Percentiles rank a stretch among this genome's conserved stretches.
These are phyloP conservation scores for Marsdenia floribunda DNA, from an alignment of 257 asterid species.

Conservation along the genomic window DNA sequence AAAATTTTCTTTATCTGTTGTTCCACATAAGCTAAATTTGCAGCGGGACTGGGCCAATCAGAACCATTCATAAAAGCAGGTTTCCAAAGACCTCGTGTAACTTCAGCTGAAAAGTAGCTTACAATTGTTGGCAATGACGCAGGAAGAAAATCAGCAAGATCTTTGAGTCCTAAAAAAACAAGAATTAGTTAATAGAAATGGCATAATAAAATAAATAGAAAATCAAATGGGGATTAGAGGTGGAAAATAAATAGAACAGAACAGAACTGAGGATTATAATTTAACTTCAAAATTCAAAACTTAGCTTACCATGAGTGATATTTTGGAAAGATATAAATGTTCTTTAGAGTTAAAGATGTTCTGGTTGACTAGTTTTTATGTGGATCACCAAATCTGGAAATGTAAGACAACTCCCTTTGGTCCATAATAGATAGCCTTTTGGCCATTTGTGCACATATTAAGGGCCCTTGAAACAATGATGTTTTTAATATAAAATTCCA, in stretches of 20 bases:
- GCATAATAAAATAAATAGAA: slow-evolving; percentile 10
- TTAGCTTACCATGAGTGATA: not conserved
- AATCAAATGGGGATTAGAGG: not conserved
- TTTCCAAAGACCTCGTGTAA: slow-evolving; percentile 93
- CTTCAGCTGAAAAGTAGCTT: slow-evolving; percentile 94
- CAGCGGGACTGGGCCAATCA: slow-evolving; percentile 99
- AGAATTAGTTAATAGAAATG: slow-evolving; percentile 8
- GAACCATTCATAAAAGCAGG: slow-evolving; percentile 97
- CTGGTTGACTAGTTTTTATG: not conserved
- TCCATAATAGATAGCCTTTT: too few species aligned
- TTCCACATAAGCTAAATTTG: slow-evolving; percentile 71
- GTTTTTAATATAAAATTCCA: too few species aligned
- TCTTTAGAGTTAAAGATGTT: not conserved
- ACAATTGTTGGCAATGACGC: slow-evolving; percentile 89
- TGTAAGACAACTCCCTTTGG: not conserved
- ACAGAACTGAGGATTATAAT: not conserved
- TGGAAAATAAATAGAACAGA: not conserved
- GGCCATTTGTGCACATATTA: too few species aligned
- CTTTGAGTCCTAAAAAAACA: slow-evolving; percentile 79
- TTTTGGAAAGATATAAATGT: not conserved
- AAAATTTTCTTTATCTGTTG: slow-evolving; percentile 78
- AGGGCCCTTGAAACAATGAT: too few species aligned
- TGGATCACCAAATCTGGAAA: not conserved
- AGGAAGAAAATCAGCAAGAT: slow-evolving; percentile 96
- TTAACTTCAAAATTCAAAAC: not conserved